Percentiles rank a stretch among this genome's conserved stretches.
These are phyloP conservation scores for Arthroderma uncinatum DNA, from an alignment of 2,329 filamentous ascomycete genomes.

Conservation along the genomic window DNA sequence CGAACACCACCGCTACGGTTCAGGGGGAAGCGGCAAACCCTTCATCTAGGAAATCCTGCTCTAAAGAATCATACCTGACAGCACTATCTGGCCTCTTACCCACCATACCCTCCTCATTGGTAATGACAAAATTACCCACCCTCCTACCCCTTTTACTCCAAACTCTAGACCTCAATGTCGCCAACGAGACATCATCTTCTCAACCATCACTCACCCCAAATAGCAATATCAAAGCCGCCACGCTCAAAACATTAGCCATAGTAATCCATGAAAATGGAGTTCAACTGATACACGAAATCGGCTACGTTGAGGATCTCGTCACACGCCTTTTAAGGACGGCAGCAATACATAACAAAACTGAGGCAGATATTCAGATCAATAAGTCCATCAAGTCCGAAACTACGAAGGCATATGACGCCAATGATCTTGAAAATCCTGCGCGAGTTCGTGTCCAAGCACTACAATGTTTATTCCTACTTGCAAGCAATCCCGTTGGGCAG, in stretches of 20 bases:
- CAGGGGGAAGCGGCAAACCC: neutral
- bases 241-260: conserved; percentile 47
- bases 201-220: conserved; percentile 28
- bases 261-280: conserved; percentile 48
- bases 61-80: conserved; percentile 52
- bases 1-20: conserved; percentile 23
- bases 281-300: conserved; percentile 39
- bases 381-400: neutral
- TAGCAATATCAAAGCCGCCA: conserved; percentile 47
- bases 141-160: conserved; percentile 53
- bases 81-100: conserved; percentile 52
- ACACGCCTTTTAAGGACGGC: conserved; percentile 44
- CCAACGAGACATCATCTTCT: conserved; percentile 15
- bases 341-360: conserved; percentile 12
- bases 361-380: neutral
- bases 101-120: conserved; percentile 48
- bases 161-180: conserved; percentile 44
- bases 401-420: conserved; percentile 6
- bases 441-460: conserved; percentile 28
- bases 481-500: conserved; percentile 20
- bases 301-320: conserved; percentile 48
- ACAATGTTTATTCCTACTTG: conserved; percentile 30
- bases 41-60: conserved; percentile 1
- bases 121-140: conserved; percentile 47
- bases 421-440: conserved; percentile 17